Conservation (phyloP, 2,329 filamentous ascomycete genomes). For the Pseudocercospora cruenta region DNA sequence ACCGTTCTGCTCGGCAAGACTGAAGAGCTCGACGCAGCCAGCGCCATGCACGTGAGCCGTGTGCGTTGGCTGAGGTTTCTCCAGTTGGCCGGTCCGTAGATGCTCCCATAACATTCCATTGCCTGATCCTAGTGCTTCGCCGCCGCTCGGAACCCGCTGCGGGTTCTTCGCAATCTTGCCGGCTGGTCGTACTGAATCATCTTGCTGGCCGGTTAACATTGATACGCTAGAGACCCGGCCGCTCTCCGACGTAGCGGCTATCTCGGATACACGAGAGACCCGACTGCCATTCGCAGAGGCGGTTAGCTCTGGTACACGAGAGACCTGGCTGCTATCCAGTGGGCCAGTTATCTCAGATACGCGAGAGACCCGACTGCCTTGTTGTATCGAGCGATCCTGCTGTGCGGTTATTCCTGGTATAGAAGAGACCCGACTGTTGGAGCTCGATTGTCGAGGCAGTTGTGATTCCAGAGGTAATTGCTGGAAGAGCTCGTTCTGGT, state of each 20-base stretch:
- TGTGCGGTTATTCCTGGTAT: not conserved
- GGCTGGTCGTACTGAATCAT: constrained; percentile 3
- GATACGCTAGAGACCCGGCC: too few relatives aligned
- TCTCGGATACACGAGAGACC: not conserved
- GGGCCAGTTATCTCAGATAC: not conserved
- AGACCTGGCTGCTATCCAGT: not conserved
- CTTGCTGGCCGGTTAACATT: not conserved
- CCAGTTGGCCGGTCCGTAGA: constrained; percentile 24
- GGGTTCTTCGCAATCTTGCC: not conserved
- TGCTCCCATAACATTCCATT: constrained; percentile 28
- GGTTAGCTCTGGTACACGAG: not conserved
- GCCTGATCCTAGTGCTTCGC: constrained; percentile 1
- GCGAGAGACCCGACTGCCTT: not conserved
- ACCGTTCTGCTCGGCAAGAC: constrained; percentile 9
- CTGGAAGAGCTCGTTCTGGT: not conserved
- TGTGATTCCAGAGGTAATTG: not conserved
- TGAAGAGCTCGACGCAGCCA: constrained; percentile 12
- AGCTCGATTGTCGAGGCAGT: not conserved
- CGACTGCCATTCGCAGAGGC: not conserved
- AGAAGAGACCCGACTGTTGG: not conserved
- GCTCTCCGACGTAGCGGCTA: too few relatives aligned
- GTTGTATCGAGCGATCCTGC: not conserved
- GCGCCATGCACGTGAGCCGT: constrained; percentile 27
- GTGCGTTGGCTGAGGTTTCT: constrained; percentile 28
- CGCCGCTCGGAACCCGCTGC: constrained; percentile 5